These are phyloP conservation scores for Phytophthora hibernalis DNA, from an alignment of 352 stramenopile genomes.

Conservation along the genomic window DNA sequence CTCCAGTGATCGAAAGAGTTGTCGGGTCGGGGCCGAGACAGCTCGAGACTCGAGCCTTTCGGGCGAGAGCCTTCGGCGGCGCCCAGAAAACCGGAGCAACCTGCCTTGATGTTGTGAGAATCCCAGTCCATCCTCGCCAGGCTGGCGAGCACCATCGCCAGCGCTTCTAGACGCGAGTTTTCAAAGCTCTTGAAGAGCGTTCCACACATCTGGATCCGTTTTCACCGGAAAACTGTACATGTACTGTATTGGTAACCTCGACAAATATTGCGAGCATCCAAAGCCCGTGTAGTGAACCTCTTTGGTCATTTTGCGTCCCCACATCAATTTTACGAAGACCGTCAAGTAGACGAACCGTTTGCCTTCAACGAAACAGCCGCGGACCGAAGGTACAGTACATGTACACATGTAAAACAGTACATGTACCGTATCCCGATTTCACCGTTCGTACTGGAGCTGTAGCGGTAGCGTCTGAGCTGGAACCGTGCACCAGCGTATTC, in stretches of 20 bases:
- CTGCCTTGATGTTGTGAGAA: slow-evolving; percentile 18
- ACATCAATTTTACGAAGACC: background rate
- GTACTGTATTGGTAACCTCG: too few species aligned
- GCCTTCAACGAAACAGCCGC: slow-evolving; percentile 3
- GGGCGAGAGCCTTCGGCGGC: slow-evolving; percentile 14
- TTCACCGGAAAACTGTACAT: slow-evolving; percentile 25
- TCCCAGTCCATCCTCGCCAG: slow-evolving; percentile 19
- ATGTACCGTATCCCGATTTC: too few species aligned
- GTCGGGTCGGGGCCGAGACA: too few species aligned
- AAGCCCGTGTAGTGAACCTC: background rate
- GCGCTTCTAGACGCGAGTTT: too few species aligned
- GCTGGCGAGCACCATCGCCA: background rate
- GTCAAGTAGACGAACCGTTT: background rate
- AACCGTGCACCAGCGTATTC: background rate
- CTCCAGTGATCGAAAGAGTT: slow-evolving; percentile 36
- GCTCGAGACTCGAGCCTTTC: too few species aligned
- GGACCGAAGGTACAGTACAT: background rate
- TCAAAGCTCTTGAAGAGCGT: slow-evolving; percentile 8
- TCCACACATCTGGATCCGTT: slow-evolving; percentile 22
- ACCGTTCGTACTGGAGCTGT: background rate
- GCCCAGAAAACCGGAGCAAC: slow-evolving; percentile 10
- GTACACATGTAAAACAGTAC: too few species aligned
- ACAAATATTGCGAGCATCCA: background rate
- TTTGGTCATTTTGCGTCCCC: background rate
- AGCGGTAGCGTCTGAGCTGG: background rate